Base-by-base conservation (phyloP, 148 eudicot genomes). In the Chenopodium berlandieri region DNA sequence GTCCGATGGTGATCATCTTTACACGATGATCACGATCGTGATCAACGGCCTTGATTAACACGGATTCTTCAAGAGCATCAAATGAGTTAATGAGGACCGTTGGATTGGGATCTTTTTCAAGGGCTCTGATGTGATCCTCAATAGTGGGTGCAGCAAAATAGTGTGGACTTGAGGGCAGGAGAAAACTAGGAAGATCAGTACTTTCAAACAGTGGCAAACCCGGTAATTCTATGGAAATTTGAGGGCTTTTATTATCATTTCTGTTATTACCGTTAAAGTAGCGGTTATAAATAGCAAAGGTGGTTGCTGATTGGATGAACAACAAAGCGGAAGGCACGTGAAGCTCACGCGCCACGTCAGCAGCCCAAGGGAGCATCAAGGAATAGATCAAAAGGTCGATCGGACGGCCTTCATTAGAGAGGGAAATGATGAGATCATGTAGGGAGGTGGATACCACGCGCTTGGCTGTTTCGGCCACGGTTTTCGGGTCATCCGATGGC, bases 321-420 rank as follows among this genome's bases (percentile, higher is more conserved):
- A 91, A 81, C 34, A 85, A 71, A n/a, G 89, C 91, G 0, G 87
- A 82, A 0, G 90, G 87, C n/a, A 91, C 75, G 56, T 87, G 80
- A 12, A 83, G 40, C 12, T 81, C 80, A 56, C 78, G 90, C 9
- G 91, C 88, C 62, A 85, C 87, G 48, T 62, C 69, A 22, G 91
- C 86, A 1, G 79, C 94, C 90, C 92, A 89, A 1, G 90, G 83
- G 9, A 89, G 73, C 30, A 84, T 73, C 30, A 83, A 75, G 7
- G 78, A 74, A 84, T 91, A 90, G 13, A 90, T 82, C 56, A 91
- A 70, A 47, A 83, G 83, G 13, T 75, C 68, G 50, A 88, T 80
- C 0, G 87, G 91, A 13, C 65, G 78, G 76, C 83, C 89, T 19
- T 81, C 76, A 13, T 79, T 71, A 2, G 69, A 47, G 4, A 64